phyloP scores from a whole-genome alignment of 176 grass and related monocot species.

The Dactylis glomerata region DNA sequence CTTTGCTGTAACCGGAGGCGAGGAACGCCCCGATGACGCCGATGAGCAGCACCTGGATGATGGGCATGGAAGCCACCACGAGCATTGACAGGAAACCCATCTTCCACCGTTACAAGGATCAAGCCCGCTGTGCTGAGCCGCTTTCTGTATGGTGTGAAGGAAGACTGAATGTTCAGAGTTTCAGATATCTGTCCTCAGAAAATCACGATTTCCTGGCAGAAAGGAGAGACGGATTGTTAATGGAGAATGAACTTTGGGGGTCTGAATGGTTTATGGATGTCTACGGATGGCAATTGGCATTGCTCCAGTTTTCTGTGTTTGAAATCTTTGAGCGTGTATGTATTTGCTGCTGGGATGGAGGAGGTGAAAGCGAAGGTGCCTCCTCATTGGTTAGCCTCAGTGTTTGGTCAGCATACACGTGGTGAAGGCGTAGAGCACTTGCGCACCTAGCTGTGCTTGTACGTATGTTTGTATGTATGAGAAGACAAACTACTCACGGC shows the following conservation, averaged over 20 bases:
- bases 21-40: conserved; percentile 75
- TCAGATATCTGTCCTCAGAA: background rate
- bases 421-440: background rate
- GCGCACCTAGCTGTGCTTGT: background rate
- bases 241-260: background rate
- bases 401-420: background rate
- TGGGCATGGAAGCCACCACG: conserved; percentile 70
- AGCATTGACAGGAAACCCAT: conserved; percentile 74
- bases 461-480: too few relatives aligned
- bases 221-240: background rate
- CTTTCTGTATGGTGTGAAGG: background rate
- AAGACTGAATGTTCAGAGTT: background rate
- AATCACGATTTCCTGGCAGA: background rate
- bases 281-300: too few relatives aligned
- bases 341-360: background rate
- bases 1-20: conserved; percentile 61
- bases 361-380: background rate
- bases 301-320: background rate
- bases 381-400: background rate
- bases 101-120: conserved; percentile 8
- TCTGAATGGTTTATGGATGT: background rate
- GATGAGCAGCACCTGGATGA: conserved; percentile 80
- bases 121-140: background rate
- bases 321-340: background rate
- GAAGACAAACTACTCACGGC: too few relatives aligned